Percentiles rank a stretch among this genome's conserved stretches.
Conservation (phyloP, 2,329 filamentous ascomycete genomes). For the Xylariaceae sp. region DNA sequence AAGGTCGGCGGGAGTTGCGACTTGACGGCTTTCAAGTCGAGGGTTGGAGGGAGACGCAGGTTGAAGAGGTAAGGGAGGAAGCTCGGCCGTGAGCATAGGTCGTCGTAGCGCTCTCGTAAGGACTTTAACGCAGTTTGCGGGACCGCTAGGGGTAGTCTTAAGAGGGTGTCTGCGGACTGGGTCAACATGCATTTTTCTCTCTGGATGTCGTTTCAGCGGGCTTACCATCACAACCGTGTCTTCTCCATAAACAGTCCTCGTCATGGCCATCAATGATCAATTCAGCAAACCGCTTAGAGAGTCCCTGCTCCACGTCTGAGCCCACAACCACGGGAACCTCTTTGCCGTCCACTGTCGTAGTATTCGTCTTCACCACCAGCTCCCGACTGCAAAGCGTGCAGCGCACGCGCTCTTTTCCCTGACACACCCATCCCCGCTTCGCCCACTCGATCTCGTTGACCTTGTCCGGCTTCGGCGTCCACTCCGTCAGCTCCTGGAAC, state of each 20-base stretch:
- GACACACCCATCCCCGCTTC: slow-evolving; percentile 85
- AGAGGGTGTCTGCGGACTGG: slow-evolving; percentile 46
- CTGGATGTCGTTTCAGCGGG: not conserved
- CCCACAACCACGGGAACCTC: slow-evolving; percentile 49
- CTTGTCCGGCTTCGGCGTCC: slow-evolving; percentile 83
- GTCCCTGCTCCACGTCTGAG: slow-evolving; percentile 60
- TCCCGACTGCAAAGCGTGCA: slow-evolving; percentile 83
- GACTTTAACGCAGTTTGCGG: slow-evolving; percentile 51
- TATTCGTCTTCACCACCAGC: slow-evolving; percentile 72
- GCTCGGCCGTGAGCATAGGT: slow-evolving; percentile 47
- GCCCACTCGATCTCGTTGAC: slow-evolving; percentile 93
- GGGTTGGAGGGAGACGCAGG: slow-evolving; percentile 47
- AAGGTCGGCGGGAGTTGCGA: slow-evolving; percentile 49
- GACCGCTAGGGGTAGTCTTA: slow-evolving; percentile 60
- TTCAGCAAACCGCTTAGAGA: slow-evolving; percentile 71
- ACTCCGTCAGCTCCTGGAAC: slow-evolving; percentile 85
- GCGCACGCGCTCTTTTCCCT: slow-evolving; percentile 73
- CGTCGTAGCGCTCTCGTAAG: slow-evolving; percentile 60
- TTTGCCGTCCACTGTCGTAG: slow-evolving; percentile 51
- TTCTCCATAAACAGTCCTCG: slow-evolving; percentile 80
- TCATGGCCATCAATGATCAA: slow-evolving; percentile 71
- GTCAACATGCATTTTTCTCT: slow-evolving; percentile 12
- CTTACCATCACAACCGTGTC: slow-evolving; percentile 78
- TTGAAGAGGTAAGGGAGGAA: slow-evolving; percentile 60
- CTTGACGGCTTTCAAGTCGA: slow-evolving; percentile 48